Percentiles rank a stretch among this genome's conserved stretches.
phyloP scores from a whole-genome alignment of 2,329 filamentous ascomycete genomes.

The Aspergillus calidoustus region DNA sequence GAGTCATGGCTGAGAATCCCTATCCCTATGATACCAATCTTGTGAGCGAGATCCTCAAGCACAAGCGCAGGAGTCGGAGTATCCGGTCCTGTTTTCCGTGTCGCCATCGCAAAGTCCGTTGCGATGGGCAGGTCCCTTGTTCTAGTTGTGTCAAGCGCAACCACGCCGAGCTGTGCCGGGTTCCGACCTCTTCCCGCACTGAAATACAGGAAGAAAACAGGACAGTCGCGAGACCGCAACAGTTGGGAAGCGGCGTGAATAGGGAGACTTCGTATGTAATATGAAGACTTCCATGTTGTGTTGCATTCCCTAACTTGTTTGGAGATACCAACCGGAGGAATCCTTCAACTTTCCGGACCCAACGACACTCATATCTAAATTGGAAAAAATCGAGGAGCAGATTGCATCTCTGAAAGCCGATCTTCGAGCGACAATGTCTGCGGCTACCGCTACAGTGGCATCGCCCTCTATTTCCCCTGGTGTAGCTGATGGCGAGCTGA shows the following conservation, averaged over 20 bases:
- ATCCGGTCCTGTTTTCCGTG: slow-evolving; percentile 33
- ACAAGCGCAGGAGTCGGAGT: slow-evolving; percentile 27
- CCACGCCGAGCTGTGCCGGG: slow-evolving; percentile 28
- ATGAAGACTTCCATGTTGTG: too few species aligned
- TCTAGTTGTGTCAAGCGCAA: slow-evolving; percentile 24
- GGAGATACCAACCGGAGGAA: not conserved
- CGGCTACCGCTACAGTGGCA: not conserved
- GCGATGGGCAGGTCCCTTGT: slow-evolving; percentile 25
- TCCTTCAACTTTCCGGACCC: not conserved
- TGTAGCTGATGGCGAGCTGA: not conserved
- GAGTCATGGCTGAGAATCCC: slow-evolving; percentile 16
- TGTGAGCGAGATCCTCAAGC: slow-evolving; percentile 29
- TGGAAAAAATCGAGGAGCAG: slow-evolving; percentile 28
- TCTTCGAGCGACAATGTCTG: slow-evolving; percentile 12
- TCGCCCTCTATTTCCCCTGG: not conserved
- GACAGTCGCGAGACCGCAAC: not conserved
- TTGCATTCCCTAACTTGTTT: too few species aligned
- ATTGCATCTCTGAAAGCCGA: slow-evolving; percentile 29
- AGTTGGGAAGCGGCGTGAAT: not conserved
- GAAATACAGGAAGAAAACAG: not conserved
- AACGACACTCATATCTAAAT: slow-evolving; percentile 5
- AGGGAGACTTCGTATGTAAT: too few species aligned
- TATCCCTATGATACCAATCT: slow-evolving; percentile 30
- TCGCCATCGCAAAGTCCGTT: slow-evolving; percentile 30
- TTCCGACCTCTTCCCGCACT: slow-evolving; percentile 16